Percentiles rank a stretch among this genome's conserved stretches.
phyloP scores from a whole-genome alignment of 495 filamentous ascomycete genomes.

The Apiosordaria backusii region DNA sequence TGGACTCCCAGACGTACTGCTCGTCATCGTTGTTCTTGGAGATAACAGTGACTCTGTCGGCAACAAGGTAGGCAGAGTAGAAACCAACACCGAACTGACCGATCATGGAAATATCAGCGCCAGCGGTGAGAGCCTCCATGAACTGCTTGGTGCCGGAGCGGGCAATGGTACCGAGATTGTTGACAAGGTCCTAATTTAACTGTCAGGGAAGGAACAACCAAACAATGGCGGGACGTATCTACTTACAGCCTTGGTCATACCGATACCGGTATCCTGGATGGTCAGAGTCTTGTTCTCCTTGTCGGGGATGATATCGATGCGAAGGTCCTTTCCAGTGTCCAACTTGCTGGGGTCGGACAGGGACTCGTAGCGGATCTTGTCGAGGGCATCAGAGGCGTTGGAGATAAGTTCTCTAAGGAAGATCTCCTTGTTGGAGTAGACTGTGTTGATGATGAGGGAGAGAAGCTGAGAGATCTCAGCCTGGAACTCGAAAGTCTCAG shows the following conservation, averaged over 20 bases:
- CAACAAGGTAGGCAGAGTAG: conserved; percentile 99
- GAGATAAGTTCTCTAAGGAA: conserved; percentile 97
- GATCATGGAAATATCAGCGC: conserved; percentile 99
- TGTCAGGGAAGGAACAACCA: conserved; percentile 30
- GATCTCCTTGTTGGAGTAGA: conserved; percentile 99
- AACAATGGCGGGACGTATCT: background rate
- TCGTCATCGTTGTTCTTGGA: conserved; percentile 99
- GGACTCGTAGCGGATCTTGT: conserved; percentile 99
- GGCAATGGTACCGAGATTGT: conserved; percentile 99
- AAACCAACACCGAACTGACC: conserved; percentile 99
- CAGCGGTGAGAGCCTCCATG: conserved; percentile 97
- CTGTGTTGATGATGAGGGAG: conserved; percentile 98
- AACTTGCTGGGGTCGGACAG: conserved; percentile 96
- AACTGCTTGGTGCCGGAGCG: conserved; percentile 99
- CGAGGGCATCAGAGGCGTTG: conserved; percentile 95
- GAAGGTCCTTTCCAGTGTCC: conserved; percentile 91
- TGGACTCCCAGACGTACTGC: conserved; percentile 99
- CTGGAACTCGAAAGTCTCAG: conserved; percentile 99
- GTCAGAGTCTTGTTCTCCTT: conserved; percentile 96
- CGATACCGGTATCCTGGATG: conserved; percentile 95
- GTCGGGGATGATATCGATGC: conserved; percentile 96
- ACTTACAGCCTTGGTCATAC: conserved; percentile 99
- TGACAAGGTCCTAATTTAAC: conserved; percentile 76
- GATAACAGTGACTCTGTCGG: conserved; percentile 89
- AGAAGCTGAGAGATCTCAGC: conserved; percentile 99